A percentile compares a stretch with the other conserved stretches of the same genome.
Conservation (phyloP, 2,329 filamentous ascomycete genomes). For the Metarhizium brunneum region DNA sequence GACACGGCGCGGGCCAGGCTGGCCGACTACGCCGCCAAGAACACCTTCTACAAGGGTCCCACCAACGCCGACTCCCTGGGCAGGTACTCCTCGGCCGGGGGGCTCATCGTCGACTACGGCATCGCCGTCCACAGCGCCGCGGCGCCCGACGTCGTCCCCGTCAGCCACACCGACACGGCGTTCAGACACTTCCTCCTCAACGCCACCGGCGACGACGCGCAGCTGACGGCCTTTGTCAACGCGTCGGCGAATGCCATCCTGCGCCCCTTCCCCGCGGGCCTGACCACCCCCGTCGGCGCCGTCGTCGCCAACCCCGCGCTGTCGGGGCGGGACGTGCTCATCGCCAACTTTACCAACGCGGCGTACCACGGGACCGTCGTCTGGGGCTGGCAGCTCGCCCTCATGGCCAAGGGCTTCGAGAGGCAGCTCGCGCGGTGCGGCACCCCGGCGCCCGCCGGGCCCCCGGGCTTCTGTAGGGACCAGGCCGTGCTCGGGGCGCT, state of each 20-base stretch:
- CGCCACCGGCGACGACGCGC: constrained; percentile 37
- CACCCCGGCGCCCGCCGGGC: constrained; percentile 1
- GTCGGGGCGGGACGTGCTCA: constrained; percentile 35
- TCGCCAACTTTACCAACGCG: constrained; percentile 42
- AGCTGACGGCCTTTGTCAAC: constrained; percentile 24
- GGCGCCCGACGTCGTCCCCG: constrained; percentile 27
- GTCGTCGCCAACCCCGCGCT: constrained; percentile 17
- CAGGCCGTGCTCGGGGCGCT: constrained; percentile 20
- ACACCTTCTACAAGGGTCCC: constrained; percentile 33
- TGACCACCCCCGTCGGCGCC: too few relatives aligned
- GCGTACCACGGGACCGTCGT: constrained; percentile 55
- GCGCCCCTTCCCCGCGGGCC: constrained; percentile 44
- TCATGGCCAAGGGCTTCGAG: constrained; percentile 54
- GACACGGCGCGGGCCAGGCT: constrained; percentile 36
- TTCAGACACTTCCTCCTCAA: constrained; percentile 57
- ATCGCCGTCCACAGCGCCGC: constrained; percentile 45
- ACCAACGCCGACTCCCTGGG: constrained; percentile 29
- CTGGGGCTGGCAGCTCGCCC: constrained; percentile 55
- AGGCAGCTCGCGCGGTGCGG: constrained; percentile 45
- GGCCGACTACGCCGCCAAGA: constrained; percentile 32
- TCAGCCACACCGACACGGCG: constrained; percentile 56
- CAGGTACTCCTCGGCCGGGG: constrained; percentile 23
- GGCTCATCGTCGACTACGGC: constrained; percentile 39
- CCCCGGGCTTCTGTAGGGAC: constrained; percentile 42
- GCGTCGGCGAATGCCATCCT: constrained; percentile 48